phyloP scores from a whole-genome alignment of 106 monocot species.

The Acorus calamus region DNA sequence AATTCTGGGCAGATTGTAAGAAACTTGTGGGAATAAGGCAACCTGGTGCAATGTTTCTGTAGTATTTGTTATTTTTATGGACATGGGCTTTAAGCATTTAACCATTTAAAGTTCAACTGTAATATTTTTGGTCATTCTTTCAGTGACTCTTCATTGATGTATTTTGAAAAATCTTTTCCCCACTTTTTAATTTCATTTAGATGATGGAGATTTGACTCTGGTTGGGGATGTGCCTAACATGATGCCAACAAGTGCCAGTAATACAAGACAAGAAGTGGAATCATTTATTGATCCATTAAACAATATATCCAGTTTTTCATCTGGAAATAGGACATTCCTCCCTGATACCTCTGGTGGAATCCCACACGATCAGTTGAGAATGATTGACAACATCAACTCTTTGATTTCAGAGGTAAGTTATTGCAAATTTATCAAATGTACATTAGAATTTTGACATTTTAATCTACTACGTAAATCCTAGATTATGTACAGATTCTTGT shows the following conservation, averaged over 20 bases:
- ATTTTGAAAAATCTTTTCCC: background rate
- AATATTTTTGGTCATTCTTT: no score
- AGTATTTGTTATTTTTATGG: no score
- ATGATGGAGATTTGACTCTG: conserved; percentile 6
- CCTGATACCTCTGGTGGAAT: conserved; percentile 28
- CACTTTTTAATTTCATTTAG: conserved; percentile 4
- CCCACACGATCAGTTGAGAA: conserved; percentile 71
- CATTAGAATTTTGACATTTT: background rate
- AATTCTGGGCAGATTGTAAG: no score
- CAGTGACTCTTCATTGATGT: no score
- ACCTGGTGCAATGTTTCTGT: no score
- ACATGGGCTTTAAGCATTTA: no score
- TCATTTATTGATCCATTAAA: conserved; percentile 8
- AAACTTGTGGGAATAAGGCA: no score
- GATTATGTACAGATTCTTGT: no score
- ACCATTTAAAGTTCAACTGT: no score
- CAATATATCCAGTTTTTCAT: conserved; percentile 17
- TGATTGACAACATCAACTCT: conserved; percentile 79
- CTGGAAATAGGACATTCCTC: conserved; percentile 12
- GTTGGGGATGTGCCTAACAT: conserved; percentile 17
- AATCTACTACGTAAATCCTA: background rate
- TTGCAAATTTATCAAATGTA: background rate
- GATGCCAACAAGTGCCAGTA: conserved; percentile 6
- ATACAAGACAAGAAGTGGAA: conserved; percentile 8
- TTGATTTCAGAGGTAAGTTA: conserved; percentile 68